A percentile compares a stretch with the other conserved stretches of the same genome.
Evolutionary conservation across 805 yeast genomes (phyloP).

Genomic region (Saccharomycopsis microspora): DNA sequence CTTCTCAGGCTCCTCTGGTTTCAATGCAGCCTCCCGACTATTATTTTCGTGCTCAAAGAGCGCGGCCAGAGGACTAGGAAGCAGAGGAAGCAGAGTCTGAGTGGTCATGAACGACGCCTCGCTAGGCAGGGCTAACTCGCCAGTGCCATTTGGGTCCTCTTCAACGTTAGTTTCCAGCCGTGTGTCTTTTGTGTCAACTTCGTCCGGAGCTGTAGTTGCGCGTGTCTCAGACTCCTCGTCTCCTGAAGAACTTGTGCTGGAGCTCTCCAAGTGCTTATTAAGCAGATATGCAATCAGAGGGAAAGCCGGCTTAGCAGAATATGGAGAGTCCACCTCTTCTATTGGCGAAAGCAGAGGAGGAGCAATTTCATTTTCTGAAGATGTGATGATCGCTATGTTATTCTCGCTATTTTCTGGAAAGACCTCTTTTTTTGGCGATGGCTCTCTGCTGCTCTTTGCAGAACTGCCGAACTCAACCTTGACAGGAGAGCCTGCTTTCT

Average conservation of each 20-base stretch:
- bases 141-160: no score
- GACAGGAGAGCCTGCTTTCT: slow-evolving; percentile 5
- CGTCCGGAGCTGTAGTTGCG: no score
- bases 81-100: neutral
- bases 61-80: slow-evolving; percentile 5
- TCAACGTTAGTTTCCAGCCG: no score
- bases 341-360: slow-evolving; percentile 10
- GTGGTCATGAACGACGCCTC: slow-evolving; percentile 1
- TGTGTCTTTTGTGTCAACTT: no score
- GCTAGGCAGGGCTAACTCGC: neutral
- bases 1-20: no score
- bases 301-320: neutral
- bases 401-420: no score
- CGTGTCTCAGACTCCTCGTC: neutral
- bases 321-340: slow-evolving; percentile 15
- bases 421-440: no score
- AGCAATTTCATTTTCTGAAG: no score
- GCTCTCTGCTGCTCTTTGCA: no score
- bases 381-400: no score
- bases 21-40: no score
- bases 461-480: neutral
- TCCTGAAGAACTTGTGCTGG: no score
- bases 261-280: neutral
- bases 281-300: slow-evolving; percentile 6
- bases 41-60: neutral